These are phyloP conservation scores for Batkoa obscura DNA, from an alignment of 371 early-diverging fungal genomes.

Conservation along the genomic window DNA sequence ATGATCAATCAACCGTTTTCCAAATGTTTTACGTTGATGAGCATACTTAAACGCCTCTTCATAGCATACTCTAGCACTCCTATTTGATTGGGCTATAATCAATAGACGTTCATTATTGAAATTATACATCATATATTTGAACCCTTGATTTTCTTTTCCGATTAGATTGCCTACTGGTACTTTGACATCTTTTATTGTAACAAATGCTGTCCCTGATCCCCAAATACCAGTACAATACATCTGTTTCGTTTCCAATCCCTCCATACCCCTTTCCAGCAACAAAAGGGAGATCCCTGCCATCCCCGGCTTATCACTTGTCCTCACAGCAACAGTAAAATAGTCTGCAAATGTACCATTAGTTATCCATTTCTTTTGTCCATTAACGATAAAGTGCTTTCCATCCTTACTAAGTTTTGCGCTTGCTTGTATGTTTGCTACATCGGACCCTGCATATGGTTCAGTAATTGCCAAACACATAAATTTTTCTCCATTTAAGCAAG, in stretches of 20 bases:
- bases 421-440: constrained; percentile 55
- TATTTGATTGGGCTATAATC: constrained; percentile 61
- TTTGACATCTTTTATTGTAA: constrained; percentile 66
- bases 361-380: constrained; percentile 75
- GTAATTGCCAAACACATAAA: constrained; percentile 56
- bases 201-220: constrained; percentile 55
- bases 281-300: constrained; percentile 63
- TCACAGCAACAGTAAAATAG: constrained; percentile 38
- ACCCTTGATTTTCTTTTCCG: constrained; percentile 72
- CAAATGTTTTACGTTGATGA: constrained; percentile 71
- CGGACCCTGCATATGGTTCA: constrained; percentile 48
- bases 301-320: constrained; percentile 49
- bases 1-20: constrained; percentile 51
- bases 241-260: constrained; percentile 62
- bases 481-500: constrained; percentile 48
- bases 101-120: constrained; percentile 64
- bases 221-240: constrained; percentile 63
- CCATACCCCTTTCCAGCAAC: constrained; percentile 53
- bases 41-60: constrained; percentile 75
- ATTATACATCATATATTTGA: constrained; percentile 58
- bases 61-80: constrained; percentile 67
- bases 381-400: constrained; percentile 51
- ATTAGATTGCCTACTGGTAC: constrained; percentile 65
- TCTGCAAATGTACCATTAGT: constrained; percentile 76
- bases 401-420: constrained; percentile 50